Base-by-base conservation (phyloP, 495 filamentous ascomycete species). In the Pyronema domesticum region DNA sequence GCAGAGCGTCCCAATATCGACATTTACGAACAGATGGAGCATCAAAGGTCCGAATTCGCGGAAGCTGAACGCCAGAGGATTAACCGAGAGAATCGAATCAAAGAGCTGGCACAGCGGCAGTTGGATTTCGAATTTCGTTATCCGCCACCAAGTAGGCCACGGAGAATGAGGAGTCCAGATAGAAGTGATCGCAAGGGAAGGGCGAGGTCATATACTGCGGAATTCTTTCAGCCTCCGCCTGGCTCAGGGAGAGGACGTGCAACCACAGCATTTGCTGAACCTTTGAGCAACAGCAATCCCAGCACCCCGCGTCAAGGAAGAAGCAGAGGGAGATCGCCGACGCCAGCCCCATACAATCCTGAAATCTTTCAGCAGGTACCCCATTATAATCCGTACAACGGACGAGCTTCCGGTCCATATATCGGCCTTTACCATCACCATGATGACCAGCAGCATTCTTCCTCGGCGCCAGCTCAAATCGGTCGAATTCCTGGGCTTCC, bases 101-200 rank as follows among this genome's bases (percentile, higher is more conserved):
- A 9, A 44, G 51, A 40, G 35, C 19, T 11, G 48, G 23, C 11
- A 18, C 19, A 23, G 33, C 1, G 13, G 14, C 15, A 35, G 8
- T 9, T 53, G n/a, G 23, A 51, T 4, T 60, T 64, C 17, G 46
- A 19, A 17, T 60, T 57, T 30, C 57, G 60, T 6, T 63, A 64
- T 43, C 55, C 52, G 11, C 60, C 61, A 33, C 57, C 59, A 6
- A 43, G 30, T 14, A 37, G 59, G 6, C 54, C 42, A 8, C 58
- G 36, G 6, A 58, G 46, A 7, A 37, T 46, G 13, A 51, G 10
- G 48, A 18, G 19, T 33, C 8, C 3, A 15, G 18, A 11, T 34
- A 34, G 23, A n/a, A n/a, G 35, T 43, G 37, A 14, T 14, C 13
- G 19, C 34, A 19, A 37, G 17, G 51, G 37, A n/a, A 18, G 35